A percentile compares a stretch with the other conserved stretches of the same genome.
Conservation (phyloP, 257 asterid genomes). For the Cordia subcordata region DNA sequence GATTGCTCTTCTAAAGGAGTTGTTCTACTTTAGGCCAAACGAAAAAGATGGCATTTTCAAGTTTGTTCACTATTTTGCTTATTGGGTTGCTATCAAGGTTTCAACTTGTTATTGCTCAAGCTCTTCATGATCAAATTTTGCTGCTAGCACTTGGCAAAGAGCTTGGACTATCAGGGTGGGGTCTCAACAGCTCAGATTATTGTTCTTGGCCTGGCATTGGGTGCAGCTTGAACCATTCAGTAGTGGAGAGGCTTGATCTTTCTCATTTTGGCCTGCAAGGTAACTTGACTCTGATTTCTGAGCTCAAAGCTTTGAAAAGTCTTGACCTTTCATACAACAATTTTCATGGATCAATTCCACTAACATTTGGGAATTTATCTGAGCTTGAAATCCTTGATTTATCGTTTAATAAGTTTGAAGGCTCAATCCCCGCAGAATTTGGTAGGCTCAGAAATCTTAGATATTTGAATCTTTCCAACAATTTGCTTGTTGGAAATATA, state of each 20-base stretch:
- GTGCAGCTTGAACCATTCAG: conserved; percentile 57
- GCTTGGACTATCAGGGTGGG: conserved; percentile 58
- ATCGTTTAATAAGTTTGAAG: conserved; percentile 61
- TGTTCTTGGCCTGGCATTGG: conserved; percentile 78
- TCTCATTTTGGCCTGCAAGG: conserved; percentile 66
- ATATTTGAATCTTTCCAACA: conserved; percentile 65
- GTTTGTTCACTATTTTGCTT: not conserved
- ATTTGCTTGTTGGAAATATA: conserved; percentile 44
- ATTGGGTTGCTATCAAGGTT: conserved; percentile 12
- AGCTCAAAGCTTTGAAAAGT: conserved; percentile 65
- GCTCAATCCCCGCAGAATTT: conserved; percentile 58
- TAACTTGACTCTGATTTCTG: conserved; percentile 63
- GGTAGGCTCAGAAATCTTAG: conserved; percentile 48
- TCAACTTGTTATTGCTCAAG: conserved; percentile 2
- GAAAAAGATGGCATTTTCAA: conserved; percentile 9
- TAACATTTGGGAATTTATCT: conserved; percentile 49
- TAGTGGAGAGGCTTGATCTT: conserved; percentile 74
- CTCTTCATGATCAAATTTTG: conserved; percentile 33
- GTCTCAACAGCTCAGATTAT: conserved; percentile 40
- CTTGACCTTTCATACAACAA: conserved; percentile 83
- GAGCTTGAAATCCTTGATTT: conserved; percentile 86
- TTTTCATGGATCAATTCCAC: conserved; percentile 67
- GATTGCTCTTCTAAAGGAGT: not conserved
- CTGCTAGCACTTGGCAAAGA: conserved; percentile 56
- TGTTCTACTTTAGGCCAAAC: not conserved